phyloP scores from a whole-genome alignment of 2,329 filamentous ascomycete species.

The Aspergillus bombycis region DNA sequence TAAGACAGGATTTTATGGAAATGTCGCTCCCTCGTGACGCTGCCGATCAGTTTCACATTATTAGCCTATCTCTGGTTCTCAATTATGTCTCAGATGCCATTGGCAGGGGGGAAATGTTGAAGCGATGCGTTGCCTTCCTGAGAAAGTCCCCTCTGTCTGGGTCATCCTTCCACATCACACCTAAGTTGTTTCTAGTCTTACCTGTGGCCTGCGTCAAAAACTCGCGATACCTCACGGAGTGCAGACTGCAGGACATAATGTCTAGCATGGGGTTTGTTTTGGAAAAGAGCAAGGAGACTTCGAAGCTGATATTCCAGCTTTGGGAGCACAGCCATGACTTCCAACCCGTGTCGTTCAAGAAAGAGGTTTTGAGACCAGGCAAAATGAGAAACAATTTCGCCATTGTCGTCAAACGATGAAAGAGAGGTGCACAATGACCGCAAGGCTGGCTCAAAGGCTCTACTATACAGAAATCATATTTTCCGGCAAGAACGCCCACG shows the following conservation, averaged over 20 bases:
- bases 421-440: background rate
- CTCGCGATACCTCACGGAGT: slow-evolving; percentile 82
- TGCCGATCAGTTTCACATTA: slow-evolving; percentile 77
- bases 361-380: slow-evolving; percentile 77
- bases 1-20: slow-evolving; percentile 93
- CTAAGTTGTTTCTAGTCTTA: slow-evolving; percentile 81
- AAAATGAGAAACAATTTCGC: slow-evolving; percentile 86
- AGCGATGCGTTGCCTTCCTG: slow-evolving; percentile 73
- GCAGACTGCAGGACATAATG: slow-evolving; percentile 74
- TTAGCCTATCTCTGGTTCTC: slow-evolving; percentile 88
- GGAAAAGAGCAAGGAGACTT: slow-evolving; percentile 70
- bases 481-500: slow-evolving; percentile 85
- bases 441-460: slow-evolving; percentile 7
- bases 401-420: slow-evolving; percentile 61
- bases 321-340: slow-evolving; percentile 61
- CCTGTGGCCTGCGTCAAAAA: slow-evolving; percentile 87
- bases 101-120: slow-evolving; percentile 82
- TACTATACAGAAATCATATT: slow-evolving; percentile 62
- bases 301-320: slow-evolving; percentile 87
- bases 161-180: slow-evolving; percentile 33
- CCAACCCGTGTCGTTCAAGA: slow-evolving; percentile 57
- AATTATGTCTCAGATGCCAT: slow-evolving; percentile 86
- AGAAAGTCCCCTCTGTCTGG: slow-evolving; percentile 31
- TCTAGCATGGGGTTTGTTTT: slow-evolving; percentile 71
- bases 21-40: slow-evolving; percentile 67